Evolutionary conservation across 805 yeast genomes (phyloP).

Genomic region (Kregervanrija delftensis): DNA sequence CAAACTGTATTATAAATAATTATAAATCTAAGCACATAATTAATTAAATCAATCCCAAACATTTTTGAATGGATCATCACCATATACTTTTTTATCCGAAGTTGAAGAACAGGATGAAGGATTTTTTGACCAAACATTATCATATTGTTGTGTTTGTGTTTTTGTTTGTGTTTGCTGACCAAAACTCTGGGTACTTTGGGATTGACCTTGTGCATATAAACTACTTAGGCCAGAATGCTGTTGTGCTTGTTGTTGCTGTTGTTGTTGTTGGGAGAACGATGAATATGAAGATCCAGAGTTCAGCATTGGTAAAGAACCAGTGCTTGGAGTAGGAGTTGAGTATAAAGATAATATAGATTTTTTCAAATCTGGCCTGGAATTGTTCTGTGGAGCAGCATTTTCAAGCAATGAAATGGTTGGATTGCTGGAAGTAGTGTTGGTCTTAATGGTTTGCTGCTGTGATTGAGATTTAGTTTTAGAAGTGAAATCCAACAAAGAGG

Average conservation of each 20-base stretch:
- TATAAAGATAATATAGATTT: slow-evolving; percentile 87
- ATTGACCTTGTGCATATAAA: slow-evolving; percentile 1
- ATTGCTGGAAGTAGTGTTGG: slow-evolving; percentile 3
- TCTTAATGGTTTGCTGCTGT: neutral
- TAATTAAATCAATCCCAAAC: slow-evolving; percentile 21
- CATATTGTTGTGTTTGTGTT: slow-evolving; percentile 3
- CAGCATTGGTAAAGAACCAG: slow-evolving; percentile 1
- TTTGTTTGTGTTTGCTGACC: neutral
- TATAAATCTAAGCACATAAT: too few species aligned
- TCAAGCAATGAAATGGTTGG: slow-evolving; percentile 5
- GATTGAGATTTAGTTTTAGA: slow-evolving; percentile 2
- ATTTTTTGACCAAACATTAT: slow-evolving; percentile 11
- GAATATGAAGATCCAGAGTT: neutral
- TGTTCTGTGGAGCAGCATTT: slow-evolving; percentile 2
- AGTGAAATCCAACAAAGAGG: slow-evolving; percentile 7
- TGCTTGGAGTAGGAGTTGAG: slow-evolving; percentile 45
- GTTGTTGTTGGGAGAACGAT: neutral
- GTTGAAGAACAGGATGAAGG: slow-evolving; percentile 1
- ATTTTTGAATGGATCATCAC: slow-evolving; percentile 26
- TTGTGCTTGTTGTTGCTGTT: neutral
- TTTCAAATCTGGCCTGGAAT: slow-evolving; percentile 75
- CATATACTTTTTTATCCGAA: slow-evolving; percentile 7
- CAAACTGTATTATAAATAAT: too few species aligned
- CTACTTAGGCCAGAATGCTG: neutral
- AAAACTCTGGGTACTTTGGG: neutral